phyloP scores from a whole-genome alignment of 108 stramenopile genomes.

The Fragilaria radians region DNA sequence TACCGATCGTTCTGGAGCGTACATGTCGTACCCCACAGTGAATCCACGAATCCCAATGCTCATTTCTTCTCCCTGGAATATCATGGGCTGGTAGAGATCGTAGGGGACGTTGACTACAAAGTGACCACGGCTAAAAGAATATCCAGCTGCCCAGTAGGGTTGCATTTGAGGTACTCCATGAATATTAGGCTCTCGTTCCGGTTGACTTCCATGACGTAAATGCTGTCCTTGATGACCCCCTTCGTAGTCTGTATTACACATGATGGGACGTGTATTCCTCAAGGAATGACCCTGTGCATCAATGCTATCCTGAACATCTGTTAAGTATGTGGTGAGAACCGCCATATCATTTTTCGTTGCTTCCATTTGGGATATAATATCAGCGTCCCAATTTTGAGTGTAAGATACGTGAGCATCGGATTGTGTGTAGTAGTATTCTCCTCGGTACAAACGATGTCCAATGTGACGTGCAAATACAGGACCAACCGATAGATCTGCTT shows the following conservation, averaged over 20 bases:
- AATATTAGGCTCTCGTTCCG: constrained; percentile 65
- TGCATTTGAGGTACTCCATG: constrained; percentile 67
- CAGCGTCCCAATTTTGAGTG: constrained; percentile 82
- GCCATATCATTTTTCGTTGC: constrained; percentile 86
- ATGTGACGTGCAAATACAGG: constrained; percentile 89
- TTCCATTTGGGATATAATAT: constrained; percentile 82
- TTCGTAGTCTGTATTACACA: constrained; percentile 89
- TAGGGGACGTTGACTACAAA: constrained; percentile 84
- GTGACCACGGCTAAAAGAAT: constrained; percentile 79
- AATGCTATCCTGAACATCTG: constrained; percentile 75
- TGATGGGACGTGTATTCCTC: constrained; percentile 70
- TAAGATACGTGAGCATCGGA: constrained; percentile 94
- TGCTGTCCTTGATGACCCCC: constrained; percentile 70
- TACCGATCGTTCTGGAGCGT: constrained; percentile 77
- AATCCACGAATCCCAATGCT: constrained; percentile 68
- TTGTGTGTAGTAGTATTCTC: constrained; percentile 94
- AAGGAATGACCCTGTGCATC: constrained; percentile 47
- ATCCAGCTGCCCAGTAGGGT: constrained; percentile 89
- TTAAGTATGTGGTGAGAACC: constrained; percentile 83
- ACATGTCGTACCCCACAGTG: constrained; percentile 86
- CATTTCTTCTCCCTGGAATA: constrained; percentile 92
- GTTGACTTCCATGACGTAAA: constrained; percentile 81
- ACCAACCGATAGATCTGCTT: constrained; percentile 74
- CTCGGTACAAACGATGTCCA: constrained; percentile 81
- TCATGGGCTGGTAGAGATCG: constrained; percentile 55